These are phyloP conservation scores for Tuctoria greenei DNA, from an alignment of 176 grass and related monocot genomes.

Conservation along the genomic window DNA sequence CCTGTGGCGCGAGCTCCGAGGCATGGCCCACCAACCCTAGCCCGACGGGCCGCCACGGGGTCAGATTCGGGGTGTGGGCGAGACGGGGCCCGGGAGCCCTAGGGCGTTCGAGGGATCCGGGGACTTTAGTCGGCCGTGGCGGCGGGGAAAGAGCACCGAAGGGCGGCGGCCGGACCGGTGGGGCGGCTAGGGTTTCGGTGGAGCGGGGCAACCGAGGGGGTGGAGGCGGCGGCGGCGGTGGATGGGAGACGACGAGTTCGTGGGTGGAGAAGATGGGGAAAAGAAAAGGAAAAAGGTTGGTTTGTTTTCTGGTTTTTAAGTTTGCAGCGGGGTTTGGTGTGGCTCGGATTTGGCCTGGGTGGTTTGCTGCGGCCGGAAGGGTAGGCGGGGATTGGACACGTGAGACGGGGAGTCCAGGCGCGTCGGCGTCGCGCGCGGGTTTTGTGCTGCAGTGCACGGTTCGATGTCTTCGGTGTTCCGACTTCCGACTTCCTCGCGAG, in stretches of 20 bases:
- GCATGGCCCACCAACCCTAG: conserved; percentile 61
- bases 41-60: conserved; percentile 13
- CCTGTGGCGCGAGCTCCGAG: conserved; percentile 82
- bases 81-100: conserved; percentile 18
- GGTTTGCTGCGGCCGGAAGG: conserved; percentile 24
- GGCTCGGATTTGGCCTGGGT: conserved; percentile 27
- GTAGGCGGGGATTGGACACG: conserved; percentile 22
- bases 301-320: conserved; percentile 18
- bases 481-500: too few relatives aligned
- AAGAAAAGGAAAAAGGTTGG: conserved; percentile 29
- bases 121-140: conserved; percentile 35
- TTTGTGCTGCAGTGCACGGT: not conserved
- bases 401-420: conserved; percentile 13
- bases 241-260: conserved; percentile 56
- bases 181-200: conserved; percentile 52
- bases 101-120: conserved; percentile 32
- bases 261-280: conserved; percentile 46
- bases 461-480: not conserved
- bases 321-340: conserved; percentile 23
- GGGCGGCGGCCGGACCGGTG: not conserved
- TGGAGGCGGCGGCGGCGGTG: conserved; percentile 37
- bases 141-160: not conserved
- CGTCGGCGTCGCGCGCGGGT: conserved; percentile 27
- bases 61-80: conserved; percentile 24
- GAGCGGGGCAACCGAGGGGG: not conserved